phyloP scores from a whole-genome alignment of 2,329 filamentous ascomycete genomes.

The Aspergillus floridensis region DNA sequence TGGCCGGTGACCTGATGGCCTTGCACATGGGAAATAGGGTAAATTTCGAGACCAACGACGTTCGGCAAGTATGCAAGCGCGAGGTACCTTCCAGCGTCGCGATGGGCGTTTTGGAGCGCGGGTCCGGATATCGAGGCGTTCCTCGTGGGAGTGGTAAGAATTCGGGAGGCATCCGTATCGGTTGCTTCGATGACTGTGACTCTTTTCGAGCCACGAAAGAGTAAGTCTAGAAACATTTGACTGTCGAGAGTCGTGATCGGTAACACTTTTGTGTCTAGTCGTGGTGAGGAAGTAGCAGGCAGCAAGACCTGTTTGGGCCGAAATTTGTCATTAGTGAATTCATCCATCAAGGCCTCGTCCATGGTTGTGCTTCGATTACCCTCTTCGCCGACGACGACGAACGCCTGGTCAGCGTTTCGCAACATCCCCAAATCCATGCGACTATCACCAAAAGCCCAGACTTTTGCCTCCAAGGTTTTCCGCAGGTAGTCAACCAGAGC shows the following conservation, averaged over 20 bases:
- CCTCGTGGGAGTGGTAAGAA: constrained; percentile 56
- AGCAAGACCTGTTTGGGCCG: constrained; percentile 49
- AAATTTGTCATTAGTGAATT: constrained; percentile 44
- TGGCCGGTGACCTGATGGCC: constrained; percentile 46
- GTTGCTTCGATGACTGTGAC: constrained; percentile 47
- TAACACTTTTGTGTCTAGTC: constrained; percentile 45
- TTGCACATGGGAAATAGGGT: constrained; percentile 53
- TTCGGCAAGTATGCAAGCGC: constrained; percentile 48
- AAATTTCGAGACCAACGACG: constrained; percentile 51
- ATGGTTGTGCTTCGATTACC: constrained; percentile 51
- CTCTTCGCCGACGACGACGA: constrained; percentile 56
- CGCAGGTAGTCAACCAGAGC: constrained; percentile 46
- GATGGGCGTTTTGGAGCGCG: constrained; percentile 50
- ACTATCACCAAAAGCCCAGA: constrained; percentile 62
- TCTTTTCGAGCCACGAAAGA: constrained; percentile 13
- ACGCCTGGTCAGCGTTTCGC: constrained; percentile 49
- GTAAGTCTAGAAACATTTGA: constrained; percentile 24
- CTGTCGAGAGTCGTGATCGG: constrained; percentile 42
- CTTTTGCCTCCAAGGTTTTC: constrained; percentile 33
- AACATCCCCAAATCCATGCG: constrained; percentile 60
- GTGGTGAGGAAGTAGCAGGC: constrained; percentile 38
- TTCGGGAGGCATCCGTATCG: constrained; percentile 43
- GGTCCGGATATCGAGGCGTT: constrained; percentile 49
- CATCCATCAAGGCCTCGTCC: constrained; percentile 45
- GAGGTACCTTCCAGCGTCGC: constrained; percentile 53